Base-by-base conservation (phyloP, 495 filamentous ascomycete genomes). In the Aspergillus olivimuriae region DNA sequence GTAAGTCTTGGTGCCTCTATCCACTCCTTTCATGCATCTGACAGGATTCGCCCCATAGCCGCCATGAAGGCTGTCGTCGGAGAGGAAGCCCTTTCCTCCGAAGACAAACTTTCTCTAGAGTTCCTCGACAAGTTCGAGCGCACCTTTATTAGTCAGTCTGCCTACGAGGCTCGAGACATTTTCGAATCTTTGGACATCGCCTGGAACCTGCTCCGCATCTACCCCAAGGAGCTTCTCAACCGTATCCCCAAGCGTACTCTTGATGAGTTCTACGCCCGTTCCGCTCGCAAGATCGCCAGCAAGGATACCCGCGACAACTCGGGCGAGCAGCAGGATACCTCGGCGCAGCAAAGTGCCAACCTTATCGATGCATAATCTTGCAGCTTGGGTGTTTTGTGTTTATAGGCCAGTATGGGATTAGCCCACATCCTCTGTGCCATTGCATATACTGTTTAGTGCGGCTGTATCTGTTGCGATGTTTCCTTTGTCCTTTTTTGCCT, bases 1-100 rank as follows among this genome's bases (percentile, higher is more conserved):
- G 71, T 74, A 51, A 60, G 70, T 57, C 36, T 31, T 48, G n/a
- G 0, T 10, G 12, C 33, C 14, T 34, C 19, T 30, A 23, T 22
- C 31, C n/a, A 7, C 3, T 5, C 39, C 22, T 16, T 4, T 9
- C 22, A 8, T 24, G 12, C 30, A 43, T 34, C 39, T 38, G 26
- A 41, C n/a, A 28, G 2, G 2, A 19, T 8, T 18, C 34, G 19
- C 18, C 17, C 34, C 18, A 41, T 46, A 74, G 94, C 92, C 32
- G 82, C 88, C 63, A 99, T 99, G 92, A 99, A 99, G 73, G 92
- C 92, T 41, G 92, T 99, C 61, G 94, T 99, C 46, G 92, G 92
- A 62, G 92, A 99, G 65, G 92, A 99, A 62, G 92, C 92, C 28
- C 70, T 99, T 41, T 92, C 86, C 18, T 76, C 86, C 35, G 92